Evolutionary conservation across 257 asterid genomes (phyloP).

Genomic region (Fraxinus americana): DNA sequence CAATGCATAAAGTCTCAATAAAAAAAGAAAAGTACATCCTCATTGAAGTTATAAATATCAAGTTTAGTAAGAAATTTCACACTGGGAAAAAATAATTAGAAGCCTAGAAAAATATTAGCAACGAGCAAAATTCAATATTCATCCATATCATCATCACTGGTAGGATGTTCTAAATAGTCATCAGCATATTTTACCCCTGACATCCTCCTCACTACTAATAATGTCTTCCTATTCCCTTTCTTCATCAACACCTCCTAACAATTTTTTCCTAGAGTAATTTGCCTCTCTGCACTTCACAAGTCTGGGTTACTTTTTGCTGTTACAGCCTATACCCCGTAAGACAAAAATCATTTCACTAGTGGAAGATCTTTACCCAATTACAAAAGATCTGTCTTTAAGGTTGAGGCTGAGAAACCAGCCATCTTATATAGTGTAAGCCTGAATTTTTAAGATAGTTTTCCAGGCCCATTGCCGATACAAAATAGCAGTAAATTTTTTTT

Average conservation of each 20-base stretch:
- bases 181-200: not conserved
- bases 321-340: not conserved
- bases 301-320: not conserved
- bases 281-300: not conserved
- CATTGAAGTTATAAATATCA: not conserved
- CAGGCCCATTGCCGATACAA: not conserved
- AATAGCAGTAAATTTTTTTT: not conserved
- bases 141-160: not conserved
- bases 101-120: not conserved
- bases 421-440: not conserved
- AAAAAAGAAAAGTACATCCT: not conserved
- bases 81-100: not conserved
- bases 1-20: not conserved
- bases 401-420: not conserved
- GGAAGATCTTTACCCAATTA: not conserved
- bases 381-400: not conserved
- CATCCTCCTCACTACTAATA: not conserved
- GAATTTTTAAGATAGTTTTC: not conserved
- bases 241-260: not conserved
- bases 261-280: not conserved
- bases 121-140: too few relatives aligned
- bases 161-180: not conserved
- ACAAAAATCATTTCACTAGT: not conserved
- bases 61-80: not conserved
- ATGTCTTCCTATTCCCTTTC: not conserved